Evolutionary conservation across 371 early-diverging fungal genomes (phyloP), one percentile per base, ranked within the genome.

Genomic region (Circinella minor): DNA sequence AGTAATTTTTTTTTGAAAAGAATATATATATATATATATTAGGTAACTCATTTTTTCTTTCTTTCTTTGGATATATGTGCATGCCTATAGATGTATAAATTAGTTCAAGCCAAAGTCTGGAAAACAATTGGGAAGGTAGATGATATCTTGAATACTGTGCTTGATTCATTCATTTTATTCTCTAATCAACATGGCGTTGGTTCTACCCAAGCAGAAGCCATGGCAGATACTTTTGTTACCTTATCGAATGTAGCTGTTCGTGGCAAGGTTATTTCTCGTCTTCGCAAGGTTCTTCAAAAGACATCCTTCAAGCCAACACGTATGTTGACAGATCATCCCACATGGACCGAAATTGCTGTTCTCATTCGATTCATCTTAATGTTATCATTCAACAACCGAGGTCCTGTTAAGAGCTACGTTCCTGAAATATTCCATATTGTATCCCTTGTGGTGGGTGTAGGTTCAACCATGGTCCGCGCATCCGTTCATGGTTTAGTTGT

Each of bases 401-500:
- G 90, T 36, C 86, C 83, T 8, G 82, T 85, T 14, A 79, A 92
- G 69, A 92, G 93, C 15, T 95, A 91, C 77, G 84, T 95, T 18
- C 94, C 97, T 6, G 97, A 98, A 71, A 79, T 97, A 9, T 93
- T 94, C 67, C 93, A 96, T 70, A 85, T 95, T 60, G 88, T 95
- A 1, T 89, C 93, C 5, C 78, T 96, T 60, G 78, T 96, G 36
- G 90, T 93, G 3, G 96, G 95, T 47, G 85, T 93, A 3, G 98
- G 97, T 0, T 89, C 95, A 0, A 92, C 95, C 1, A 77, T 93
- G 27, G 90, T 96, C 61, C 90, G 96, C 3, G 86, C 94, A 0
- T 92, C 96, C n/a, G 88, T 97, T 8, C 97, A 96, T 74, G 97
- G 96, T 4, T 87, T 96, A 47, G 91, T 96, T 5, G 87, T 96